Base-by-base conservation (phyloP, 73 alveolate genomes). In the Paramecium primaurelia region DNA sequence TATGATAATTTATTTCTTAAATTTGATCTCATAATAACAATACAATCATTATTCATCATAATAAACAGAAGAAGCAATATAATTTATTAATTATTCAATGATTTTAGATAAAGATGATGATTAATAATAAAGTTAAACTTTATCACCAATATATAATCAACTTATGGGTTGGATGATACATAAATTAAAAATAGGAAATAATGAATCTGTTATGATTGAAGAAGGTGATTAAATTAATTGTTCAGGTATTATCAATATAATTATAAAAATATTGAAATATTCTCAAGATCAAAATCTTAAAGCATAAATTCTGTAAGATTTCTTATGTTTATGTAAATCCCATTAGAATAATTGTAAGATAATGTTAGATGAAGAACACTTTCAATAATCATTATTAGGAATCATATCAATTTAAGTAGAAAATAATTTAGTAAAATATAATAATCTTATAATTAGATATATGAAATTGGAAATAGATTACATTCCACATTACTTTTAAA, bases 181-280 rank as follows among this genome's bases (percentile, higher is more conserved):
- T 75, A 75, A 75, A 75, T 26, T 75, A 75, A 40, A 22, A 37
- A 45, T 75, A 14, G 49, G 34, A 1, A 25, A 8, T 14, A 16
- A 30, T 32, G 85, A 68, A 28, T 30, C 42, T 14, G 11, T 75
- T 4, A 75, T 75, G 88, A 75, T 75, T 4, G 88, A 75, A 22
- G 88, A 75, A 75, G 88, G 88, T 4, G 88, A 75, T 40, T 14
- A 75, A 75, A 75, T 75, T 75, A 8, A 37, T 14, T 12, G 6
- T 37, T 26, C 64, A 5, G n/a, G 37, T 8, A 22, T 75, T 0
- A 22, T 75, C 1, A 37, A 32, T 34, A 45, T 37, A 10, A 75
- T 75, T 1, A 34, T 75, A 20, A 75, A 75, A 75, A 75, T 75
- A 12, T 20, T 75, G n/a, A 75, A 16, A 6, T 37, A 37, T 1